Base-by-base conservation (phyloP, 2,329 filamentous ascomycete species). In the Alternaria postmessia region DNA sequence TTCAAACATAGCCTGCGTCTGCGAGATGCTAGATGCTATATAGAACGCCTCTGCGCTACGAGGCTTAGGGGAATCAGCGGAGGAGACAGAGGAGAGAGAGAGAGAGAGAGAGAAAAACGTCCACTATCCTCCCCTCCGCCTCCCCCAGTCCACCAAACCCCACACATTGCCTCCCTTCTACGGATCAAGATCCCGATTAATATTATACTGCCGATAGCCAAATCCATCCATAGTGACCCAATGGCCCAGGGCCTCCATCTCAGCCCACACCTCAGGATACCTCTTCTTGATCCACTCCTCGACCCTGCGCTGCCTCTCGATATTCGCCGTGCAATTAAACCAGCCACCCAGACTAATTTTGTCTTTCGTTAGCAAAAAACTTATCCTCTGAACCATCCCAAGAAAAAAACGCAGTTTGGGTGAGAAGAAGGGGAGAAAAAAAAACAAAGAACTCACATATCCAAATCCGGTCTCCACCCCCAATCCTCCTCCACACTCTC, bases 261-360 rank as follows among this genome's bases (percentile, higher is more conserved):
- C 84, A 11, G 80, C 80, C 93, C 93, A 97, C 6, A 86, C 80
- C 9, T 86, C 82, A 0, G 91, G 88, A 76, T 92, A 93, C 43
- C 85, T 84, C 49, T 85, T 78, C 67, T 85, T 85, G 2, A 90
- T 90, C 93, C 93, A 97, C 16, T 84, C 81, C 74, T 93, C 89
- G 57, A 96, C 89, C 38, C 87, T 82, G 5, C 85, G 81, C 76
- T 95, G 92, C 70, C 88, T 84, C 53, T 85, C 84, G 60, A 86
- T 84, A 59, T 85, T 87, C 3, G 87, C 88, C 3, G 93, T 84
- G 9, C 88, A 89, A 69, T 94, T 95, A 77, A 92, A 93, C 59
- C 93, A 84, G 26, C 89, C 86, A 16, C 89, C 92, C 48, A 97
- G 82, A 30, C 32, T 34, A 16, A 30, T 5, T 12, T 92, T 93